Evolutionary conservation across 768 basidiomycete genomes (phyloP).

Genomic region (Glaciozyma martinii): DNA sequence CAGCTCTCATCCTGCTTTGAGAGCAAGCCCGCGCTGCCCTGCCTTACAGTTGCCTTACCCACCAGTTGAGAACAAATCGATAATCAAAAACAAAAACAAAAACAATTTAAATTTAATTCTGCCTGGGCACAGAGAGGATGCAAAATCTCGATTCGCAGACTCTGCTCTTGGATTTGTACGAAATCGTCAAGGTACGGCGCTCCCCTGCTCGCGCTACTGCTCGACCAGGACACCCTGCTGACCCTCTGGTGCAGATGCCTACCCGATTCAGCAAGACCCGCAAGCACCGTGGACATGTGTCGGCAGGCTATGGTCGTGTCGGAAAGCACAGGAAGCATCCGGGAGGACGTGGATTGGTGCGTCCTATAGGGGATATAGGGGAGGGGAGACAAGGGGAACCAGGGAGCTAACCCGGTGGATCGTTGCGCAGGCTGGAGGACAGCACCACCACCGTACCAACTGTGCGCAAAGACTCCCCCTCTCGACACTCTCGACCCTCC

Average conservation of each 20-base stretch:
- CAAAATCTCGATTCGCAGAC: too few relatives aligned
- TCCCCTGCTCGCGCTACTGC: background rate
- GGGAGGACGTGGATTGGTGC: constrained; percentile 93
- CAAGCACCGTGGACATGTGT: constrained; percentile 99
- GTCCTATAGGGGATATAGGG: background rate
- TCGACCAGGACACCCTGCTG: background rate
- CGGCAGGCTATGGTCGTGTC: constrained; percentile 98
- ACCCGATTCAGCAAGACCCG: constrained; percentile 93
- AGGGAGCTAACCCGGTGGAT: background rate
- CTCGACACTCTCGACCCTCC: constrained; percentile 55
- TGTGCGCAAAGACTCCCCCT: constrained; percentile 72
- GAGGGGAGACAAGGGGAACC: background rate
- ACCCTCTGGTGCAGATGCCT: constrained; percentile 54
- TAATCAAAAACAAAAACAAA: too few relatives aligned
- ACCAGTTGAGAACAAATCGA: too few relatives aligned
- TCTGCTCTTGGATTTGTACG: too few relatives aligned
- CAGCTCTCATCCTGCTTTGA: too few relatives aligned
- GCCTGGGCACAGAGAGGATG: too few relatives aligned
- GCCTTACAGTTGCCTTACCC: too few relatives aligned
- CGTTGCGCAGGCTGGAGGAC: constrained; percentile 67
- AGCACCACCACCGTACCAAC: constrained; percentile 75
- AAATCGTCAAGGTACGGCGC: too few relatives aligned
- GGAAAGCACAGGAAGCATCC: constrained; percentile 99
- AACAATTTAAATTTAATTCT: too few relatives aligned
- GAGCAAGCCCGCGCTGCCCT: too few relatives aligned